These are phyloP conservation scores for Peronospora belbahrii DNA, from an alignment of 352 stramenopile genomes.

Conservation along the genomic window DNA sequence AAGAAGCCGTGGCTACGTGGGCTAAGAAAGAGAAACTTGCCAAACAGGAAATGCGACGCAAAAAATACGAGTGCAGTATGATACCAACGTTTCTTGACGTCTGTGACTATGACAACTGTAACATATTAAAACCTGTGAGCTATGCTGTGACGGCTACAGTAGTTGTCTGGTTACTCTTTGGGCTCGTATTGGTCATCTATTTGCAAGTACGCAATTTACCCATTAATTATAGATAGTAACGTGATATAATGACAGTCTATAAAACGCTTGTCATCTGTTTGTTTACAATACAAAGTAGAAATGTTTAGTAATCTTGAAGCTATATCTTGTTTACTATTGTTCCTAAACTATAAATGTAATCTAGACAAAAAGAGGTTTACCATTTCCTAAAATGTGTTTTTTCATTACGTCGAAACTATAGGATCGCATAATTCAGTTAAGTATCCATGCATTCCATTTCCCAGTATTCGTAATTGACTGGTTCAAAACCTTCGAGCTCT, in stretches of 20 bases:
- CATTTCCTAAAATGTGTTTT: too few species aligned
- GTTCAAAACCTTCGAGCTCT: too few species aligned
- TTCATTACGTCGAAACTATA: too few species aligned
- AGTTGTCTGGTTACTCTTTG: slow-evolving; percentile 40
- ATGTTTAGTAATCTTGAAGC: too few species aligned
- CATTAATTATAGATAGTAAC: slow-evolving; percentile 1
- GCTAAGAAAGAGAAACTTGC: slow-evolving; percentile 39
- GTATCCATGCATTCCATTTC: neutral
- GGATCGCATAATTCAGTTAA: neutral
- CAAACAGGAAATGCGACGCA: slow-evolving; percentile 25
- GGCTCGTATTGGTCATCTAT: slow-evolving; percentile 17
- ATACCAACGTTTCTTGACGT: slow-evolving; percentile 23
- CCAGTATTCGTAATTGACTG: slow-evolving; percentile 13
- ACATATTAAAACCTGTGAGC: slow-evolving; percentile 29
- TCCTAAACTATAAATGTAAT: too few species aligned
- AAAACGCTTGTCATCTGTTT: too few species aligned
- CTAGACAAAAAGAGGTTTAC: too few species aligned
- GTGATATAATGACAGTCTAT: too few species aligned
- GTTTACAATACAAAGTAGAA: too few species aligned
- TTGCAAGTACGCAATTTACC: slow-evolving; percentile 7
- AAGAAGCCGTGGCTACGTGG: slow-evolving; percentile 44
- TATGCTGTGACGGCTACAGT: slow-evolving; percentile 48
- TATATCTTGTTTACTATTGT: too few species aligned
- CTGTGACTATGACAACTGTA: slow-evolving; percentile 39
- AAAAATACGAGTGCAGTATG: slow-evolving; percentile 24